A percentile compares a stretch with the other conserved stretches of the same genome.
These are phyloP conservation scores for Pseudozyma thailandica DNA, from an alignment of 1,284 basidiomycete species.

Conservation along the genomic window DNA sequence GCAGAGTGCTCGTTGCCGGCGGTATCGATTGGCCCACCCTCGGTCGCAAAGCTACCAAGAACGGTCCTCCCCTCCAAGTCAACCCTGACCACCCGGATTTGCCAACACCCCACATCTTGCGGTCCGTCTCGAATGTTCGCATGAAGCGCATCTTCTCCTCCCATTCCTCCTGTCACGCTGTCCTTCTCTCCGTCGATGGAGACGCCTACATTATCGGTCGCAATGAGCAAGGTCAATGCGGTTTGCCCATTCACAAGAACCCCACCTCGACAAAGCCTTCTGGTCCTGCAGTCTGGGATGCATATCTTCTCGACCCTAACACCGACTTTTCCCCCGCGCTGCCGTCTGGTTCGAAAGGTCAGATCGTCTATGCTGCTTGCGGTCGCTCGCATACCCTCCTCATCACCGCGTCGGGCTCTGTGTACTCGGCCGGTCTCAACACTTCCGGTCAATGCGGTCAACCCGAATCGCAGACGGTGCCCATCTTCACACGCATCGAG, in stretches of 20 bases:
- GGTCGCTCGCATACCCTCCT: constrained; percentile 85
- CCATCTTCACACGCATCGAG: constrained; percentile 76
- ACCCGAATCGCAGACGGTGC: constrained; percentile 75
- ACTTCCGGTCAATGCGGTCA: constrained; percentile 87
- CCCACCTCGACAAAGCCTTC: constrained; percentile 65
- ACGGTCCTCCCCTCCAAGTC: constrained; percentile 30
- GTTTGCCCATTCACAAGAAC: constrained; percentile 50
- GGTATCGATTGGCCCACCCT: constrained; percentile 79
- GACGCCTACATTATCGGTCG: constrained; percentile 87
- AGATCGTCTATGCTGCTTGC: constrained; percentile 82
- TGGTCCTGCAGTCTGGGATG: constrained; percentile 75
- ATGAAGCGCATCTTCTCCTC: constrained; percentile 53
- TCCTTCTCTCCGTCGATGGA: constrained; percentile 72
- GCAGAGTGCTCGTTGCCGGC: constrained; percentile 80
- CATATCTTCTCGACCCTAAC: constrained; percentile 69
- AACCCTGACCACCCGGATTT: constrained; percentile 75
- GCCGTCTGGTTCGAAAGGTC: constrained; percentile 74
- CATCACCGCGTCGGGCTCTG: constrained; percentile 80
- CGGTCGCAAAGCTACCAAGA: constrained; percentile 63
- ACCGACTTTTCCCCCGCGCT: constrained; percentile 67
- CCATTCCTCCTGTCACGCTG: constrained; percentile 52
- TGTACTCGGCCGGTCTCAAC: constrained; percentile 87
- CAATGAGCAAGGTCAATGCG: constrained; percentile 72
- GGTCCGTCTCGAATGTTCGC: constrained; percentile 81
- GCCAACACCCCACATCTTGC: constrained; percentile 84